Evolutionary conservation across 2,329 filamentous ascomycete species (phyloP), one percentile per base, ranked within the genome.

Genomic region (Teratosphaeria pseudoeucalypti): DNA sequence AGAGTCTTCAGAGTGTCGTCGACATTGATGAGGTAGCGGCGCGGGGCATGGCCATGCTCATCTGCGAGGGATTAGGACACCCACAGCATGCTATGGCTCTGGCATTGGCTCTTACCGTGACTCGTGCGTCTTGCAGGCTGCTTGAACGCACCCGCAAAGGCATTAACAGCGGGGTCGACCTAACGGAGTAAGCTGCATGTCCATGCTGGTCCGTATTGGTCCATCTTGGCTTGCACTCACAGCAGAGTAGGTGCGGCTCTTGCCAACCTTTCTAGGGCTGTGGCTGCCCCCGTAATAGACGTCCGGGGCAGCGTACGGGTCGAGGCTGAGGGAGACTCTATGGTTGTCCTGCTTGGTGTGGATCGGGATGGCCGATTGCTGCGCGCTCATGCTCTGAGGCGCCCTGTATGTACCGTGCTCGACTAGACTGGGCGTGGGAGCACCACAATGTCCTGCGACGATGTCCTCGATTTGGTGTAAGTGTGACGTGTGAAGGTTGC

Each of bases 21-120:
- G 68, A 97, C 92, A 67, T 94, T 84, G 72, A 97, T 85, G 43
- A 95, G 81, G 74, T 95, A 96, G 66, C 87, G 87, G 62, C 90
- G 88, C 59, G 88, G 84, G 55, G 84, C 79, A 56, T 83, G 78
- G 37, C 85, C 82, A 55, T 80, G 78, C 73, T 92, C 90, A 78
- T 96, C 92, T 56, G 58, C 32, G 23, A 12, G 23, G 39, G 9
- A 7, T 34, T n/a, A 55, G 53, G 11, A 34, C 32, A 7, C 26
- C 11, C 47, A 52, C 14, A 14, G 59, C 69, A 57, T 49, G 5
- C 19, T n/a, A 10, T n/a, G 43, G 7, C 3, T n/a, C 12, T 54
- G 53, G 16, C 53, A 16, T 32, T 54, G 27, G 53, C 53, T 54
- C 53, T 54, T 60, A 71, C 70, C 70, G 57, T 71, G 68, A 62